Conservation (phyloP, 192 early-diverging fungal species). For the Coemansia sp. region DNA sequence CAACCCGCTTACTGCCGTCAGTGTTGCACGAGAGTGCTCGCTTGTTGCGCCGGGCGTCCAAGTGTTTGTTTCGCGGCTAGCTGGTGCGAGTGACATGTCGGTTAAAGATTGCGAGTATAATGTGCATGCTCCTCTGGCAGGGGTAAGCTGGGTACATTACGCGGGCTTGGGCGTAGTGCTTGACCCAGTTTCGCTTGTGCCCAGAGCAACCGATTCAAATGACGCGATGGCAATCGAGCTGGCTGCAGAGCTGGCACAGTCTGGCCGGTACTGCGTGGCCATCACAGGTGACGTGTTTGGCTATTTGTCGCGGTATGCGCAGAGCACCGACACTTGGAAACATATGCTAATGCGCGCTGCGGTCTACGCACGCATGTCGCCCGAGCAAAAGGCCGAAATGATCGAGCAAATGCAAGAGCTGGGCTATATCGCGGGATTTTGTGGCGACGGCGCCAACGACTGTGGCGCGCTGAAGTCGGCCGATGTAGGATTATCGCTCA, state of each 20-base stretch:
- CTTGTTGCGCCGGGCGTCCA: conserved; percentile 69
- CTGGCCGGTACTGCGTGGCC: conserved; percentile 72
- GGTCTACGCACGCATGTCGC: conserved; percentile 97
- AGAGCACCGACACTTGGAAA: conserved; percentile 57
- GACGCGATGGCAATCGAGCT: conserved; percentile 4
- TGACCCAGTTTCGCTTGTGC: conserved; percentile 53
- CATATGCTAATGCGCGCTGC: conserved; percentile 84
- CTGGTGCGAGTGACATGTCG: neutral
- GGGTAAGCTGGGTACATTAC: conserved; percentile 56
- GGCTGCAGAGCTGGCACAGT: conserved; percentile 30
- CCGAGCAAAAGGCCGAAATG: conserved; percentile 93
- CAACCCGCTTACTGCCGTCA: conserved; percentile 93
- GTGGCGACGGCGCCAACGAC: conserved; percentile 99
- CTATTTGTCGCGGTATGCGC: conserved; percentile 56
- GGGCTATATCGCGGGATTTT: conserved; percentile 92
- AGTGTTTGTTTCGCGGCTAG: conserved; percentile 79
- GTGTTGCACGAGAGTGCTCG: conserved; percentile 88
- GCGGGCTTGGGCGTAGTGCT: conserved; percentile 53
- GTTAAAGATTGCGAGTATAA: neutral
- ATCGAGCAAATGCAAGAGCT: conserved; percentile 82
- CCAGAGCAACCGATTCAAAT: conserved; percentile 6
- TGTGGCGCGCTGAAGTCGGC: conserved; percentile 93
- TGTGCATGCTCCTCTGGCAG: conserved; percentile 5
- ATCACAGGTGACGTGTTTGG: conserved; percentile 93
- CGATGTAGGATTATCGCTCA: conserved; percentile 94